Base-by-base conservation (phyloP, 2,329 filamentous ascomycete species). In the Stagonosporopsis tanaceti region DNA sequence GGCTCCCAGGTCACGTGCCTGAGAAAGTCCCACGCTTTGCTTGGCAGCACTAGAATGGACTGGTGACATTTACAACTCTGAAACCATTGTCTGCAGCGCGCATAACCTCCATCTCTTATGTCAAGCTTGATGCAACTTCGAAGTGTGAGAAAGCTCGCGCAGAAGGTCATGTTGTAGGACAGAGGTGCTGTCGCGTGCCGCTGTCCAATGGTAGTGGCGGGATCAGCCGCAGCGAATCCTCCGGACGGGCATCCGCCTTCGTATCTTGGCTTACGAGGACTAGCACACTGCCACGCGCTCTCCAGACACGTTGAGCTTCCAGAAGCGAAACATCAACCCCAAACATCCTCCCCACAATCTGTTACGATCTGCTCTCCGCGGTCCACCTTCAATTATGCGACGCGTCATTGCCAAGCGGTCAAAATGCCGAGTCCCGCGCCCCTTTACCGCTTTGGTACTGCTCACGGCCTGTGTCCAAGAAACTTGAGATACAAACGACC, bases 351-450 rank as follows among this genome's bases (percentile, higher is more conserved):
- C 11, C 54, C 48, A 57, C 45, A 45, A 8, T 45, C 38, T 52
- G 48, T 47, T 45, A 44, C 54, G 40, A 35, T 20, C 17, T 20
- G 20, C 27, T 54, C 45, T 48, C 52, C 52, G 45, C 52, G 27
- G 11, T 11, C 40, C 32, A 44, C 40, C 46, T 45, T 53, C 40
- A 62, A 51, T 37, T 4, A 57, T 52, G 46, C 48, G 48, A 60
- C 64, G 63, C 64, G 62, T 65, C 64, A 65, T 61, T 60, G 64
- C 64, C 64, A 66, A 66, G 64, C 34, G 32, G 17, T 25, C 30
- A 46, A 47, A 46, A 57, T 66, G 62, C 62, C 64, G 62, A 61
- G 40, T 65, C 45, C 62, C 64, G 61, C 57, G 44, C 61, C 54
- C 61, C 57, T 65, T 65, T 62, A 53, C 64, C 62, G 44, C 41